Conservation (phyloP, 1,284 basidiomycete species). For the Trametes pubescens region DNA sequence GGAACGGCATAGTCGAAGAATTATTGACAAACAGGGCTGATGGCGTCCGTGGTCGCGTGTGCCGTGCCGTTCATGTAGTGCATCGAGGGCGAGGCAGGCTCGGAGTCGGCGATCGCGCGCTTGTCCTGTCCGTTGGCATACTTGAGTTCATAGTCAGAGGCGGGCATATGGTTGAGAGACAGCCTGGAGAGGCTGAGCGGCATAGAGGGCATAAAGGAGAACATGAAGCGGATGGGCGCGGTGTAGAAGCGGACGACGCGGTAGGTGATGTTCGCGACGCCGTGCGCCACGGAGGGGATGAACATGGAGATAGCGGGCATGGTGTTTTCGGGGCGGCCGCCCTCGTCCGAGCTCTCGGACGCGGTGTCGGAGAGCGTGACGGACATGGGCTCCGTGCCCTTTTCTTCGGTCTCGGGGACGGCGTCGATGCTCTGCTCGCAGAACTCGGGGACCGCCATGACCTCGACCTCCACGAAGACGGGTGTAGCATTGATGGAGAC, state of each 20-base stretch:
- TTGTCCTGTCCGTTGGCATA: constrained; percentile 25
- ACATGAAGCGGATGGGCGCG: constrained; percentile 42
- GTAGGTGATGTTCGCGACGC: constrained; percentile 39
- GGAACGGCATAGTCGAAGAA: constrained; percentile 44
- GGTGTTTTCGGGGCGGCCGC: constrained; percentile 17
- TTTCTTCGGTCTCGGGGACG: constrained; percentile 35
- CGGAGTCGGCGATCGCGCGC: constrained; percentile 23
- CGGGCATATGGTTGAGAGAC: constrained; percentile 15
- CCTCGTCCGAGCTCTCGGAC: constrained; percentile 27
- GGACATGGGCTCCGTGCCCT: constrained; percentile 33
- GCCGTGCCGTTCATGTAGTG: constrained; percentile 30
- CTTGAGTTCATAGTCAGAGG: constrained; percentile 22
- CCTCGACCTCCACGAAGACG: constrained; percentile 35
- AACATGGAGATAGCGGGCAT: constrained; percentile 24
- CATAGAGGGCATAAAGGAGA: constrained; percentile 40
- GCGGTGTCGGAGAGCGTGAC: constrained; percentile 21
- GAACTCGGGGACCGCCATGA: constrained; percentile 36
- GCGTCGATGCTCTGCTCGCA: constrained; percentile 38
- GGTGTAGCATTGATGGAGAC: constrained; percentile 46
- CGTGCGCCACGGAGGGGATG: constrained; percentile 35
- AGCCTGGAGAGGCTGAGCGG: constrained; percentile 27
- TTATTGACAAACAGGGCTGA: constrained; percentile 61
- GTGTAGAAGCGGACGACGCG: constrained; percentile 42
- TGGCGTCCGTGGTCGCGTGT: constrained; percentile 32
- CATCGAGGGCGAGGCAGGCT: constrained; percentile 19